Percentiles rank a stretch among this genome's conserved stretches.
These are phyloP conservation scores for Voacanga thouarsii DNA, from an alignment of 257 asterid genomes.

Conservation along the genomic window DNA sequence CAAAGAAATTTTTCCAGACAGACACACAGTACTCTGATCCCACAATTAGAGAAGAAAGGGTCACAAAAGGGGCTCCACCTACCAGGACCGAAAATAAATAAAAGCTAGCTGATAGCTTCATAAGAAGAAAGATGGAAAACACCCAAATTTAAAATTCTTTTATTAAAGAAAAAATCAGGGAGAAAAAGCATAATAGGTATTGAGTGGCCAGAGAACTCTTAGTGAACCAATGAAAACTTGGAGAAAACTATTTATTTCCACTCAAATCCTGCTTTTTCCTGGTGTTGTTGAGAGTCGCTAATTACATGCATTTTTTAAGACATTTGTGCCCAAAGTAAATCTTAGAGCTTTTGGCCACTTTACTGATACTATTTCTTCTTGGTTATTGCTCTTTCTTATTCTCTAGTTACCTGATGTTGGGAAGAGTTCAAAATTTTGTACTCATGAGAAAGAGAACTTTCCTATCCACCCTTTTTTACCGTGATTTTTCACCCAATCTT, in stretches of 20 bases:
- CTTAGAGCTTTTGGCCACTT: not conserved
- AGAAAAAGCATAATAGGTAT: not conserved
- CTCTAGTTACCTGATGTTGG: not conserved
- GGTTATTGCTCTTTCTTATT: not conserved
- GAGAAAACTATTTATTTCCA: not conserved
- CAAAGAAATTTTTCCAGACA: not conserved
- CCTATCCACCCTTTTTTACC: not conserved
- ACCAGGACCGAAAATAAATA: not conserved
- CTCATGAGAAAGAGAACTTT: not conserved
- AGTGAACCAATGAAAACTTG: no score
- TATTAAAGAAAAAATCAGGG: not conserved
- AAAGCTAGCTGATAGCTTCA: not conserved
- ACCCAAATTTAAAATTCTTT: not conserved
- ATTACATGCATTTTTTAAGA: not conserved
- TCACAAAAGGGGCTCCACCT: not conserved
- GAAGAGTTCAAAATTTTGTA: no score
- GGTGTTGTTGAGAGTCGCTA: not conserved
- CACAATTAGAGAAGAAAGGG: not conserved
- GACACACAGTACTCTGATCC: not conserved
- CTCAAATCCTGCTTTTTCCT: not conserved
- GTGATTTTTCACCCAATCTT: not conserved
- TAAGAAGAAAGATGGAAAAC: not conserved
- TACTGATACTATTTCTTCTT: not conserved
- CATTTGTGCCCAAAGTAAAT: no score
- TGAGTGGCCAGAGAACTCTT: not conserved